These are phyloP conservation scores for Podospora pseudoanserina DNA, from an alignment of 495 filamentous ascomycete genomes.

Conservation along the genomic window DNA sequence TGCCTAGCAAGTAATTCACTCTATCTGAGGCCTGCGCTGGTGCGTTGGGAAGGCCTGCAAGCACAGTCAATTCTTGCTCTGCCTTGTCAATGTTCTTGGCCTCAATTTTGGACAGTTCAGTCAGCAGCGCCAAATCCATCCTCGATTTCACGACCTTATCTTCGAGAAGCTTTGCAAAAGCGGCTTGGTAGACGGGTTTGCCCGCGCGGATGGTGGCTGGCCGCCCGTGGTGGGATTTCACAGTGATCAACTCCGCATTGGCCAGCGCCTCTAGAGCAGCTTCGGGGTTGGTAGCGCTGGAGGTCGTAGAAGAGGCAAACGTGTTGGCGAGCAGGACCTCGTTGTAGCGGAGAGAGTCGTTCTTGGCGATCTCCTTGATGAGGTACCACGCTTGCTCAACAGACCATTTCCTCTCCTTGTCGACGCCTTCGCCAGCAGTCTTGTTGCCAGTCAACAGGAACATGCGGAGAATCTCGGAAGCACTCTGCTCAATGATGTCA, in stretches of 20 bases:
- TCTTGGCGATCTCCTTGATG: slow-evolving; percentile 64
- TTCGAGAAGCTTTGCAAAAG: slow-evolving; percentile 65
- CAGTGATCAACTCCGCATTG: slow-evolving; percentile 81
- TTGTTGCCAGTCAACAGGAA: slow-evolving; percentile 61
- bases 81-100: slow-evolving; percentile 70
- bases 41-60: slow-evolving; percentile 58
- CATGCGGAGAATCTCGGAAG: slow-evolving; percentile 89
- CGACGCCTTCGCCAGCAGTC: slow-evolving; percentile 34
- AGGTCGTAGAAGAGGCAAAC: slow-evolving; percentile 54
- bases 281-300: slow-evolving; percentile 54
- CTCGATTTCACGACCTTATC: slow-evolving; percentile 70
- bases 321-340: slow-evolving; percentile 71
- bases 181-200: slow-evolving; percentile 82
- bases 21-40: slow-evolving; percentile 59
- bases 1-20: slow-evolving; percentile 66
- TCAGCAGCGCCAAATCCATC: slow-evolving; percentile 69
- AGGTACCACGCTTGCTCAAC: slow-evolving; percentile 87
- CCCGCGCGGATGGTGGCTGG: slow-evolving; percentile 74
- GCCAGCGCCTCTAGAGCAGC: slow-evolving; percentile 71
- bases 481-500: slow-evolving; percentile 83
- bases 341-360: slow-evolving; percentile 69
- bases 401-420: slow-evolving; percentile 62
- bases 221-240: slow-evolving; percentile 68
- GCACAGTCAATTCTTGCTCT: slow-evolving; percentile 69
- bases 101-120: slow-evolving; percentile 66